Base-by-base conservation (phyloP, 495 filamentous ascomycete genomes). In the Penicillium ochrochloron region DNA sequence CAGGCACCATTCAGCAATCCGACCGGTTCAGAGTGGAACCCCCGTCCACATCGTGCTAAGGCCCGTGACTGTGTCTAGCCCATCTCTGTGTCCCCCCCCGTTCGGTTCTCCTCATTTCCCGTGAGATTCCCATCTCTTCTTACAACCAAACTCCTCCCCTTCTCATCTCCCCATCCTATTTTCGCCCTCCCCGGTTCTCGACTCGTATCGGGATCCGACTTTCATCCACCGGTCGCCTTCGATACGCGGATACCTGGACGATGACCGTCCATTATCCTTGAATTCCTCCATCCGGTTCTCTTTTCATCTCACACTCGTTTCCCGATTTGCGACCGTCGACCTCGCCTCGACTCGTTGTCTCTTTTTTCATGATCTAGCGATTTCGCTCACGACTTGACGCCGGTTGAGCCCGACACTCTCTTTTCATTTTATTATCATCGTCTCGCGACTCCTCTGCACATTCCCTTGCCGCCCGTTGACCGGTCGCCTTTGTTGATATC, bases 361-460 rank as follows among this genome's bases (percentile, higher is more conserved):
- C 15, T 67, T 64, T 66, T 42, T 62, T 62, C 51, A 78, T 73
- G 78, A 78, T 56, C 67, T 59, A 62, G 67, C 67, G 52, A 65
- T 62, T 31, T 11, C 71, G 70, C 75, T 75, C 75, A 75, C 75
- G 76, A 79, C 78, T 79, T 74, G 77, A 79, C 76, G 78, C 73
- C 63, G 69, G 63, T 73, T 65, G 76, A 79, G 76, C 75, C 53
- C 66, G 55, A 39, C 63, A 73, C 74, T 62, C 70, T 78, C 70
- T 62, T 72, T 75, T 73, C 7, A 3, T 58, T 65, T 59, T 10
- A 41, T 50, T 33, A 23, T 29, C n/a, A 21, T 62, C 25, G 4
- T 27, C 60, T 61, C 41, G 53, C 21, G 33, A 17, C 57, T 51
- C n/a, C 51, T 39, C 58, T 65, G 33, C 57, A 55, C 62, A 51